phyloP scores from a whole-genome alignment of 192 early-diverging fungal genomes.

The Linderina pennispora region DNA sequence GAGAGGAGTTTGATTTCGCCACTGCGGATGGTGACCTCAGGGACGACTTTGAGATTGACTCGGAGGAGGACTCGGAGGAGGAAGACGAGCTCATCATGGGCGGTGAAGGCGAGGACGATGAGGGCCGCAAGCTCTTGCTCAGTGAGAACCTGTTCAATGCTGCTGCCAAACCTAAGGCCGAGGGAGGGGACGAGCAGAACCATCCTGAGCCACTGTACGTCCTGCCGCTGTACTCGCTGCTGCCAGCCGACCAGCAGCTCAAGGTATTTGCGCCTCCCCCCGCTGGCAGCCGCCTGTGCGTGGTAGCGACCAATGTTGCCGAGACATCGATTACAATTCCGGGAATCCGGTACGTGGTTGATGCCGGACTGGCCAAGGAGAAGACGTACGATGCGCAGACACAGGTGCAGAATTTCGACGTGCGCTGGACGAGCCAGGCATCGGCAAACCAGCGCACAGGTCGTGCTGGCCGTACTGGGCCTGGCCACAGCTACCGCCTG shows the following conservation, averaged over 20 bases:
- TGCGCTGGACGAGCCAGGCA: constrained; percentile 92
- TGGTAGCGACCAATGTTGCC: constrained; percentile 98
- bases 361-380: constrained; percentile 92
- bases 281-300: constrained; percentile 80
- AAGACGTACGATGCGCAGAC: constrained; percentile 78
- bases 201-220: constrained; percentile 73
- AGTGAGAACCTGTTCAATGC: constrained; percentile 35
- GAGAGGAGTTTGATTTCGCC: constrained; percentile 17
- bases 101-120: constrained; percentile 54
- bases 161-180: constrained; percentile 9
- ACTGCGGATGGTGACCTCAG: constrained; percentile 38
- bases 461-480: constrained; percentile 92
- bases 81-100: constrained; percentile 46
- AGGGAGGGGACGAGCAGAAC: constrained; percentile 26
- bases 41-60: constrained; percentile 46
- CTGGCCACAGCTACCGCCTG: constrained; percentile 95
- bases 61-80: constrained; percentile 60
- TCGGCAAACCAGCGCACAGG: constrained; percentile 93
- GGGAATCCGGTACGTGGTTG: constrained; percentile 90
- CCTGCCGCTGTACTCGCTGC: constrained; percentile 93
- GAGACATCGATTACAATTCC: constrained; percentile 98
- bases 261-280: constrained; percentile 87
- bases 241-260: constrained; percentile 88
- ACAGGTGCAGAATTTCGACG: constrained; percentile 83
- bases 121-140: constrained; percentile 50